These are phyloP conservation scores for Yamadazyma oceani DNA, from an alignment of 1,139 yeast genomes.

Conservation along the genomic window DNA sequence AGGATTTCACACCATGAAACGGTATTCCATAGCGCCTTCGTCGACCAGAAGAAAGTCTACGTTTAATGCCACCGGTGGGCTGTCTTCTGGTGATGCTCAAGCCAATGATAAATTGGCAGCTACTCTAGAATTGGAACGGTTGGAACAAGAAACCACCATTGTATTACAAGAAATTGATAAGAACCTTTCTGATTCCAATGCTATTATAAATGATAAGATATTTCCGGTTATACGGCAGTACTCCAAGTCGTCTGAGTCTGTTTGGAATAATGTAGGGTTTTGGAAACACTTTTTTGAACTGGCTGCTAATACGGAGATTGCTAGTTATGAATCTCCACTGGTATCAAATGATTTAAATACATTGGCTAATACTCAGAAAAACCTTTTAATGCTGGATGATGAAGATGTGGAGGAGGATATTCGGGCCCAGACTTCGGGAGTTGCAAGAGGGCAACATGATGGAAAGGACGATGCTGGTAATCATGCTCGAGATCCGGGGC, in stretches of 20 bases:
- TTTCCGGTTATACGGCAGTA: conserved; percentile 63
- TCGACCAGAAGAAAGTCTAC: conserved; percentile 39
- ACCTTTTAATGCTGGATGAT: conserved; percentile 19
- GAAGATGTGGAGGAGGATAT: conserved; percentile 18
- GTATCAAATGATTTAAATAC: conserved; percentile 16
- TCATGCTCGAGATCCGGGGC: neutral
- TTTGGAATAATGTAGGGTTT: conserved; percentile 63
- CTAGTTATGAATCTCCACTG: conserved; percentile 56
- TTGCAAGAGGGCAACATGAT: neutral
- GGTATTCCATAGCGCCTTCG: conserved; percentile 43
- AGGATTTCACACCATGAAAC: conserved; percentile 30
- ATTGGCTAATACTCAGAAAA: conserved; percentile 12
- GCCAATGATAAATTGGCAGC: conserved; percentile 27
- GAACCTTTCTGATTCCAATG: conserved; percentile 63
- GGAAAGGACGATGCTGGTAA: neutral
- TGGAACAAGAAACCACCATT: conserved; percentile 81
- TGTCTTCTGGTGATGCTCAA: conserved; percentile 2
- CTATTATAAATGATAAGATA: conserved; percentile 59
- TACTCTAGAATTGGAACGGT: conserved; percentile 60
- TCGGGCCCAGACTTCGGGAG: neutral
- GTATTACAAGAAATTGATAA: conserved; percentile 79
- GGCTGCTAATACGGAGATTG: conserved; percentile 67
- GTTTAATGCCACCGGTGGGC: conserved; percentile 14
- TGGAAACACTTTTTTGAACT: conserved; percentile 79
- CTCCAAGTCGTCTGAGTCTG: conserved; percentile 51